Base-by-base conservation (phyloP, 2,329 filamentous ascomycete species). In the Alternaria incomplexa region DNA sequence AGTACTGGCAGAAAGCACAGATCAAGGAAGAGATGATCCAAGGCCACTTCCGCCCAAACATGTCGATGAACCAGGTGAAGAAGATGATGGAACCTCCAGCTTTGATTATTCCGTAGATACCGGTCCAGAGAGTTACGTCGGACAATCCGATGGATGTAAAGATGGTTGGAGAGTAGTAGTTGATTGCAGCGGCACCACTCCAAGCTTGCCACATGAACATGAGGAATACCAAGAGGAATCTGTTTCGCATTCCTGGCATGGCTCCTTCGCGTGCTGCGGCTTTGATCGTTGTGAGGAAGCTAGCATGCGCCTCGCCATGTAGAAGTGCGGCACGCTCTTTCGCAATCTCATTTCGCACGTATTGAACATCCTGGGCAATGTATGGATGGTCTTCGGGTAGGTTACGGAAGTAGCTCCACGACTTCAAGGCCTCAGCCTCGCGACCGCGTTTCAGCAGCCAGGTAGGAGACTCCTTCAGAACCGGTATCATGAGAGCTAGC, bases 331-430 rank as follows among this genome's bases (percentile, higher is more conserved):
- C 68, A 22, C 76, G 72, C 53, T 79, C 75, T 15, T 73, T 70
- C 10, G 73, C 66, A 20, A 80, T 77, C 46, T 77, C 68, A 15
- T 66, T 64, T 47, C 73, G 72, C 48, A 81, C 73, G 56, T 74
- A 76, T 6, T 69, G 62, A 5, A 79, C 66, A 50, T 80, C 78
- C 56, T 80, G 69, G 1, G 66, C 64, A 20, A 88, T 78, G 58
- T 81, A 81, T 10, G 72, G 73, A 55, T 83, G 79, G 50, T 80
- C 73, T 26, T 74, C 69, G 3, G 79, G 81, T 4, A 88, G 73
- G n/a, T 82, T 80, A 8, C 86, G 81, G 43, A 87, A 71, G 28
- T 75, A 78, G 13, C 77, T 77, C 52, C 84, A 78, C 0, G 77
- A 79, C 58, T 77, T 77, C 56, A 75, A 70, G 3, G 82, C 82